Base-by-base conservation (phyloP, 2,329 filamentous ascomycete genomes). In the Colletotrichum sp. region DNA sequence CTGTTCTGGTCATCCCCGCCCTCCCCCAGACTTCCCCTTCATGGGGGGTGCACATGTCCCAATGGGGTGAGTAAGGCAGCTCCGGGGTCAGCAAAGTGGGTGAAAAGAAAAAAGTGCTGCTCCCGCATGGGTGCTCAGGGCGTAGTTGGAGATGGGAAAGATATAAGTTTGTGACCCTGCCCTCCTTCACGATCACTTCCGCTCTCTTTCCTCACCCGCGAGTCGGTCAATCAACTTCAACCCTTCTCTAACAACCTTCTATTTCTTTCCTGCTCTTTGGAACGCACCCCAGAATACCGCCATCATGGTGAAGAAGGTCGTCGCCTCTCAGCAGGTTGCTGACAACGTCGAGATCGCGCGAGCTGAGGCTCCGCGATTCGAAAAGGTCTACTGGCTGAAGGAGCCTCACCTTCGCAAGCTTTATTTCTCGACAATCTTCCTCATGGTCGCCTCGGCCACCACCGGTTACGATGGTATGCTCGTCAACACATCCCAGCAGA, bases 391-490 rank as follows among this genome's bases (percentile, higher is more conserved):
- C 71, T 93, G 91, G 91, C 89, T 85, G 77, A 86, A 84, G 79
- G 89, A 92, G 77, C 89, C 90, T 48, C 89, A 91, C 80, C 83
- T 92, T 70, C 86, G 90, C 68, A 89, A 86, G 80, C 87, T 92
- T 13, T 92, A 92, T 80, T 85, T 86, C 67, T 87, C 88, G 81
- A 86, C 85, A 75, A 82, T 87, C 24, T 87, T 92, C 75, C 85
- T 93, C 73, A 90, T 91, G 82, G 84, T 92, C 72, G 90, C 90
- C 15, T 92, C 91, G 34, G 91, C 91, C 59, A 92, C 90, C 34
- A 92, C 90, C 9, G 90, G 91, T 69, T 92, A 92, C 80, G 91
- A 93, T 83, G 90, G 90, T 71, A 89, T 90, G 88, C 84, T 91
- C 76, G 85, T 91, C 81, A 92, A 92, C 82, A 91, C 89, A 12